Percentiles rank a stretch among this genome's conserved stretches.
phyloP scores from a whole-genome alignment of 768 basidiomycete species.

The Trametes cubensis region DNA sequence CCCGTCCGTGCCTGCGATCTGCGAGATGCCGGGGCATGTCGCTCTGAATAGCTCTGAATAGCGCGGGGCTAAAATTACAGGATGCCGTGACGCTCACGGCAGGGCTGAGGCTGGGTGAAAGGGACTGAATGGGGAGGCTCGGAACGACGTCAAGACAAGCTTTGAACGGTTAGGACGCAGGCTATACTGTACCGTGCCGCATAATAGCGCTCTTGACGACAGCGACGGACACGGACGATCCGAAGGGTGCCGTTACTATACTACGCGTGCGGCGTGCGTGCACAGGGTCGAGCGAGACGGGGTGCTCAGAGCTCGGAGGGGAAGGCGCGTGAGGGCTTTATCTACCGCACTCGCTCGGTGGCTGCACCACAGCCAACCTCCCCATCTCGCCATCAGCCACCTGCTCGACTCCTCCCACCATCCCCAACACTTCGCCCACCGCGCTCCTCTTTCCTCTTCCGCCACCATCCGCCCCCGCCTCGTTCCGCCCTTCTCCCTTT shows the following conservation, averaged over 20 bases:
- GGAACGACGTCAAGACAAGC: no score
- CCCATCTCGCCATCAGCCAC: constrained; percentile 7
- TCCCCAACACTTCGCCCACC: not conserved
- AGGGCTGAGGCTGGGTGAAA: no score
- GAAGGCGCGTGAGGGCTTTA: no score
- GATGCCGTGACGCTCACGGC: no score
- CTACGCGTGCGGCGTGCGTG: constrained; percentile 1
- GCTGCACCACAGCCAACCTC: not conserved
- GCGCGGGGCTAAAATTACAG: no score
- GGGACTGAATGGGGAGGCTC: no score
- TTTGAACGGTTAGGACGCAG: no score
- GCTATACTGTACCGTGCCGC: no score
- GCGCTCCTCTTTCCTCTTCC: not conserved
- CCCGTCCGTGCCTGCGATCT: no score
- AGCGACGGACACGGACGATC: not conserved
- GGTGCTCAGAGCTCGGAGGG: not conserved
- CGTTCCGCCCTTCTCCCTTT: not conserved
- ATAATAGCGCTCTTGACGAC: not conserved
- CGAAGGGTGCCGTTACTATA: not conserved
- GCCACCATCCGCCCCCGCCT: constrained; percentile 5
- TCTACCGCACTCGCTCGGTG: not conserved
- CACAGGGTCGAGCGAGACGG: not conserved
- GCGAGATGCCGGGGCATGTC: no score
- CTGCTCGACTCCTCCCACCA: not conserved
- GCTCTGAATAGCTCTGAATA: no score